Evolutionary conservation across 2,329 filamentous ascomycete species (phyloP).

Genomic region (Ustilaginoidea virens): DNA sequence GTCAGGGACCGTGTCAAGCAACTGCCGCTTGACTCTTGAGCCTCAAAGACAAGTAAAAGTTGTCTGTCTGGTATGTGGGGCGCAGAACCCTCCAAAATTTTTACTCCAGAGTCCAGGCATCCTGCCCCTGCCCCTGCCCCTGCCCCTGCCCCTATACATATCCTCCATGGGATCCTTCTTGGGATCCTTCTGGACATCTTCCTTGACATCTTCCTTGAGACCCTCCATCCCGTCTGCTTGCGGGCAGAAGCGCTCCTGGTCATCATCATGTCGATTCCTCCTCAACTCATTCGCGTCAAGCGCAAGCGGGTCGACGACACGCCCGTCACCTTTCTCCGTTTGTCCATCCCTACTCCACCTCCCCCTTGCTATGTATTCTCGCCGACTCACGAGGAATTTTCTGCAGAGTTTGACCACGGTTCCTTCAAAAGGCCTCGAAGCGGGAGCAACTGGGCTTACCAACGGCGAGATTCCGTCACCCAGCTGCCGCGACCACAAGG

Average conservation of each 20-base stretch:
- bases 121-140: too few species aligned
- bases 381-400: constrained; percentile 5
- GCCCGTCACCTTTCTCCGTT: constrained; percentile 41
- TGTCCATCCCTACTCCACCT: constrained; percentile 13
- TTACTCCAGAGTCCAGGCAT: too few species aligned
- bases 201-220: not conserved
- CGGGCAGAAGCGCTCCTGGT: too few species aligned
- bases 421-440: constrained; percentile 35
- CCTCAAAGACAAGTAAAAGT: too few species aligned
- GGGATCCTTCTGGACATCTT: too few species aligned
- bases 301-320: constrained; percentile 40
- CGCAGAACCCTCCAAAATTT: too few species aligned
- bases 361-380: constrained; percentile 3
- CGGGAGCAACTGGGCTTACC: constrained; percentile 38
- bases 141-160: too few species aligned
- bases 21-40: too few species aligned
- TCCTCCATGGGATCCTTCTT: too few species aligned
- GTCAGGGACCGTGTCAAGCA: too few species aligned
- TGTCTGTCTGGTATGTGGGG: too few species aligned
- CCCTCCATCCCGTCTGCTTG: too few species aligned
- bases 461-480: constrained; percentile 26
- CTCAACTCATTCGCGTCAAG: constrained; percentile 44
- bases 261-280: constrained; percentile 36
- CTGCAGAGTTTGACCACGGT: constrained; percentile 33
- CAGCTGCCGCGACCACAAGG: constrained; percentile 6